Base-by-base conservation (phyloP, 441 rosid genomes). In the Arabidopsis lyrata region DNA sequence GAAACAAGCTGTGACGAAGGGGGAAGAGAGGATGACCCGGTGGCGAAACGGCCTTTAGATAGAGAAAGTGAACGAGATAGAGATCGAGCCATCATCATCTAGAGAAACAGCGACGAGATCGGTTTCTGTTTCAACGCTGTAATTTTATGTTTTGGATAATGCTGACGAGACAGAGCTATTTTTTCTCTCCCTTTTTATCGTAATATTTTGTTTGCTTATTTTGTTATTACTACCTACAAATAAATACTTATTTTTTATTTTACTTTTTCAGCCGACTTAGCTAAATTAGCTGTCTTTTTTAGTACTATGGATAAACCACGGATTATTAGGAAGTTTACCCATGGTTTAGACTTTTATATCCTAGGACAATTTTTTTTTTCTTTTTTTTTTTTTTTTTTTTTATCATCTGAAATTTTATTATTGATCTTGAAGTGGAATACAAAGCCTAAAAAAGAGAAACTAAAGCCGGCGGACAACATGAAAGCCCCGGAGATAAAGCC, bases 81-180 rank as follows among this genome's bases (percentile, higher is more conserved):
- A 11, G 87, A 79, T 1, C 87, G 84, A 73, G 90, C 81, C 90
- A 89, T 89, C 27, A 54, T 54, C 36, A n/a, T 24, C 20, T 3
- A 52, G 42, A 70, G 35, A 65, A 29, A 16, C 50, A 35, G 53
- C 6, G 22, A 39, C 5, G 64, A 47, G 50, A 62, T 22, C 36
- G 49, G 73, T 66, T 66, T 67, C 12, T 47, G 45, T 36, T 44
- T 47, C 38, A 39, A 52, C 61, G 68, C 57, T 54, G 74, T 68
- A 68, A 75, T 60, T 29, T 29, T 75, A 36, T 7, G 29, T 60
- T 53, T 38, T 22, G 65, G 65, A 60, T 59, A 59, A 38, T 20
- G 27, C 5, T 18, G 24, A 4, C 0, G 38, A 4, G 63, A 36
- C 42, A 6, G 4, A 5, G 7, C 55, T 31, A 29, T 2, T 35